Percentiles rank a stretch among this genome's conserved stretches.
These are phyloP conservation scores for Penicillium sp. DNA, from an alignment of 2,329 filamentous ascomycete genomes.

Conservation along the genomic window DNA sequence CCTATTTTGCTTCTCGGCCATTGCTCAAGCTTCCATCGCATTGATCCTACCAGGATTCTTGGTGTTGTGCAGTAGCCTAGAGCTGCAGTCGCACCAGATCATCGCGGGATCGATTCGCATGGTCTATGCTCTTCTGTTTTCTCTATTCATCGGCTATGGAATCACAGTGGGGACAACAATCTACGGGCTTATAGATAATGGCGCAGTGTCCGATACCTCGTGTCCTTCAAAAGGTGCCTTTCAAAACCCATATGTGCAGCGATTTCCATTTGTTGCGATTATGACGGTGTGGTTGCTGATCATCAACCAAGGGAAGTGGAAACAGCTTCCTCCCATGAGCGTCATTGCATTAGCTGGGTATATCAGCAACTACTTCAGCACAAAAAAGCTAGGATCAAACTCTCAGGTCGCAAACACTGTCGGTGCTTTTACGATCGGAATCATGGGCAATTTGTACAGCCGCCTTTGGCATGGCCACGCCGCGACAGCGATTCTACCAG, in stretches of 20 bases:
- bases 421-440: conserved; percentile 72
- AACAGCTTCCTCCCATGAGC: conserved; percentile 74
- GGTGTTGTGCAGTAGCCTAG: conserved; percentile 61
- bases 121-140: conserved; percentile 63
- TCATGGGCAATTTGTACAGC: conserved; percentile 76
- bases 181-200: conserved; percentile 60
- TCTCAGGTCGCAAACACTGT: conserved; percentile 75
- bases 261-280: conserved; percentile 70
- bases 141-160: conserved; percentile 69
- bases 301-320: conserved; percentile 80
- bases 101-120: conserved; percentile 61
- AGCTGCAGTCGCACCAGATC: conserved; percentile 67
- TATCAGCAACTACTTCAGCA: conserved; percentile 53
- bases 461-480: conserved; percentile 73
- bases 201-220: conserved; percentile 51
- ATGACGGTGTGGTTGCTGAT: conserved; percentile 75
- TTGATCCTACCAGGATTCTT: conserved; percentile 69
- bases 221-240: conserved; percentile 43
- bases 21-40: conserved; percentile 70
- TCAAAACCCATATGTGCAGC: conserved; percentile 45
- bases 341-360: conserved; percentile 72
- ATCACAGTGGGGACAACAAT: conserved; percentile 66
- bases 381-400: conserved; percentile 64
- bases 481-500: conserved; percentile 80
- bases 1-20: conserved; percentile 70